Base-by-base conservation (phyloP, 139 green algal species). In the Coelastrella sp. region DNA sequence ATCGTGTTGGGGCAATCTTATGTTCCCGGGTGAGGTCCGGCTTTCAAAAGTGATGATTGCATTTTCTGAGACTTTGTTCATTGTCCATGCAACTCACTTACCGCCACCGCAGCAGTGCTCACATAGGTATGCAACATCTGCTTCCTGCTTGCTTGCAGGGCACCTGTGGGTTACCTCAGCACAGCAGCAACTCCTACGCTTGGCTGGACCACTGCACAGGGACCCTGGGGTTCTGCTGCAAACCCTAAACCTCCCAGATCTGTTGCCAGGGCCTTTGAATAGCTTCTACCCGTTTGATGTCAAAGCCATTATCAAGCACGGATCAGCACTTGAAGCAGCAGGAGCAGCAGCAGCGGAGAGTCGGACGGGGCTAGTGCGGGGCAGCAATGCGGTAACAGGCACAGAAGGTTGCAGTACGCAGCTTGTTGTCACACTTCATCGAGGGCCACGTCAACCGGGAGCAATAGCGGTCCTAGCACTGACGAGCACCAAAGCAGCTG, bases 131-230 rank as follows among this genome's bases (percentile, higher is more conserved):
- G 32, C 32, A 47, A 14, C 64, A 11, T 20, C 20, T 78, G 73
- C 19, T 78, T 3, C 73, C 20, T 23, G 19, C 20, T 47, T 47
- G 32, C 32, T 47, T 80, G 74, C 74, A 80, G 80, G 80, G 57
- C 59, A 86, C 59, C 8, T 86, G 59, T 86, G 80, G 80, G 59
- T 74, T 7, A 74, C 80, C 20, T 86, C 80, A 23, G 19, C 66
- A 22, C 57, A 86, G 4, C 20, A 60, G 8, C 59, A 73, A 59
- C 80, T 86, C 59, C 80, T 86, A 59, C 80, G 80, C 8, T n/a
- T 86, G 47, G 80, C 80, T 22, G 80, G 80, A 0, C 80, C 80
- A n/a, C 20, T 14, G 4, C 17, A 68, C 5, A 7, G 8, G 19
- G 14, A 22, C 19, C 58, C n/a, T n/a, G 80, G 80, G 57, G 17